phyloP scores from a whole-genome alignment of 768 basidiomycete genomes.

The Candolleomyces eurysporus region DNA sequence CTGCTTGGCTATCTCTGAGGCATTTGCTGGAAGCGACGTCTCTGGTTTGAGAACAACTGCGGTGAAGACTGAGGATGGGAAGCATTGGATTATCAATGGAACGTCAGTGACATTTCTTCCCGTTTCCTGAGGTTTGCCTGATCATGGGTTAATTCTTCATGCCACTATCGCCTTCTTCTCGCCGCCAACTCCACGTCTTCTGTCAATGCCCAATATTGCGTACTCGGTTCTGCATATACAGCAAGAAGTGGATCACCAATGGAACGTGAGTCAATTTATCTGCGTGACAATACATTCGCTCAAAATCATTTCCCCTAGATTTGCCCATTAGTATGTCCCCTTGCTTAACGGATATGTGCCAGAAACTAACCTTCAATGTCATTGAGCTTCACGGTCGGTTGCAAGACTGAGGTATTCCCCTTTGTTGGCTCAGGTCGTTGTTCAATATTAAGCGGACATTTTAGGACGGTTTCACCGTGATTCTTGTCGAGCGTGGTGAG shows the following conservation, averaged over 20 bases:
- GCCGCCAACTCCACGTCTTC: not conserved
- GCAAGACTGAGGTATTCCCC: constrained; percentile 49
- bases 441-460: not conserved
- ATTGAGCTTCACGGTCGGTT: constrained; percentile 62
- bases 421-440: not conserved
- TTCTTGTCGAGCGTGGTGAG: constrained; percentile 79
- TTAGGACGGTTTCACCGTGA: constrained; percentile 73
- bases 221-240: constrained; percentile 8
- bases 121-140: not conserved
- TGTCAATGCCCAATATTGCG: not conserved
- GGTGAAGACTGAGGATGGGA: constrained; percentile 74
- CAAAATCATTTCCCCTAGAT: constrained; percentile 21
- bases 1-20: constrained; percentile 85
- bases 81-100: constrained; percentile 78
- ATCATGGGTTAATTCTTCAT: not conserved
- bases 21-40: constrained; percentile 85
- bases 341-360: not conserved
- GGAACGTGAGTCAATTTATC: constrained; percentile 44
- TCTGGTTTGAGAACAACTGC: constrained; percentile 72
- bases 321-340: constrained; percentile 40
- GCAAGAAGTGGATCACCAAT: constrained; percentile 88
- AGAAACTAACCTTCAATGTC: not conserved
- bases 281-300: not conserved
- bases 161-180: not conserved
- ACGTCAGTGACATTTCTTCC: constrained; percentile 25